phyloP scores from a whole-genome alignment of 331 rosid genomes.

The Cydonia oblonga region DNA sequence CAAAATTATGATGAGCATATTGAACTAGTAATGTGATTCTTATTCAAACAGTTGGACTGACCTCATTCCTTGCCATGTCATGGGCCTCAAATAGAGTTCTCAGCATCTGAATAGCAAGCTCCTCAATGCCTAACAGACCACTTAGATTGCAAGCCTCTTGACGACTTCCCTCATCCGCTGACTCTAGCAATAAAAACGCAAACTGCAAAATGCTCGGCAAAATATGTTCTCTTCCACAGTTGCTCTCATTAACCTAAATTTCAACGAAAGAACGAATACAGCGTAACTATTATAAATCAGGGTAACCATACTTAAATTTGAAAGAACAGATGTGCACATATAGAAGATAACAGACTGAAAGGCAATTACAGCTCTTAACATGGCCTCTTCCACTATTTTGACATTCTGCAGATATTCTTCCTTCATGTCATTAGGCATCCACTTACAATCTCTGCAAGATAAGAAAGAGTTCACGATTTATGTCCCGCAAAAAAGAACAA shows the following conservation, averaged over 20 bases:
- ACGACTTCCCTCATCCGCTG: constrained; percentile 18
- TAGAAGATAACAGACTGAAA: neutral
- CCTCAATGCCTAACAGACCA: constrained; percentile 29
- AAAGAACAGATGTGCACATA: neutral
- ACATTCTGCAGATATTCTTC: constrained; percentile 20
- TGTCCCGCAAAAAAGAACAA: neutral
- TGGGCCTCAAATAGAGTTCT: constrained; percentile 25
- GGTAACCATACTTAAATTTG: neutral
- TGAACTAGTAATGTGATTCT: neutral
- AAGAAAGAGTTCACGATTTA: neutral
- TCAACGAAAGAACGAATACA: neutral
- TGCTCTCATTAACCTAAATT: constrained; percentile 26
- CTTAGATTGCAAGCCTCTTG: constrained; percentile 13
- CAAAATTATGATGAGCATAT: neutral
- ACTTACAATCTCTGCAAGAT: constrained; percentile 28
- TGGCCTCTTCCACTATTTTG: constrained; percentile 25
- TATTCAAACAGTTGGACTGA: neutral
- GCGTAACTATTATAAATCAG: neutral
- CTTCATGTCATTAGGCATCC: constrained; percentile 24
- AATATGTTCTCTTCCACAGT: constrained; percentile 30
- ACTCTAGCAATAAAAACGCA: constrained; percentile 25
- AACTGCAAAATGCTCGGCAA: constrained; percentile 32
- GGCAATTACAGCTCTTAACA: constrained; percentile 27
- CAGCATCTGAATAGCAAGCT: constrained; percentile 30
- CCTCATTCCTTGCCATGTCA: constrained; percentile 35